Evolutionary conservation across 345 rosid species (phyloP), one percentile per base, ranked within the genome.

Genomic region (Citrus inodora): DNA sequence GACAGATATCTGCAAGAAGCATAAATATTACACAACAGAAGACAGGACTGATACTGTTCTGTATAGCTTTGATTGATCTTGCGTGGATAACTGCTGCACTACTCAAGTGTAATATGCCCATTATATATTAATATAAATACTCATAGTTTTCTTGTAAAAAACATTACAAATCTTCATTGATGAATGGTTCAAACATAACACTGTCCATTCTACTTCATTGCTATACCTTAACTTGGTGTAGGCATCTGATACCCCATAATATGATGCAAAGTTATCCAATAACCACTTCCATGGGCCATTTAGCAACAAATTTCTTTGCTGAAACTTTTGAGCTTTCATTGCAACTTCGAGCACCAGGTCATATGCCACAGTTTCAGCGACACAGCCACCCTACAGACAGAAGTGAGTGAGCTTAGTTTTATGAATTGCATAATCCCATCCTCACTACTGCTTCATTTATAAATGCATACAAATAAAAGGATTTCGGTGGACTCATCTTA

Each of bases 351-450:
- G 72, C 80, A 90, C 86, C 28, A 96, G 86, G 84, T 96, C 98
- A 86, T 94, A 96, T 6, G 98, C 98, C 53, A 95, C 96, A 73
- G 99, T 96, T 86, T 96, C 99, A 22, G 99, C 97, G 55, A 96
- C 94, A 73, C 92, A 92, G 33, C 98, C 97, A 81, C 93, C 92
- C 93, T 92, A 74, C 48, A 40, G 30, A 61, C 27, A 81, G 78
- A 79, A 71, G 69, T 17, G 65, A 22, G 11, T 33, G 25, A 16
- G 61, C 73, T 76, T 37, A 11, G 9, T 58, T 59, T 73, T 58
- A 76, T 38, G 37, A 66, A 42, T 22, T 67, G 65, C 16, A 76
- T 48, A 64, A 37, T 35, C 37, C 69, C 22, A 33, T 9, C 70
- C 48, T 64, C 67, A 55, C 38, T 64, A 35, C 24, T 69, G 42